Percentiles rank a stretch among this genome's conserved stretches.
Evolutionary conservation across 2,329 filamentous ascomycete genomes (phyloP).

Genomic region (Pseudocercospora cruenta): DNA sequence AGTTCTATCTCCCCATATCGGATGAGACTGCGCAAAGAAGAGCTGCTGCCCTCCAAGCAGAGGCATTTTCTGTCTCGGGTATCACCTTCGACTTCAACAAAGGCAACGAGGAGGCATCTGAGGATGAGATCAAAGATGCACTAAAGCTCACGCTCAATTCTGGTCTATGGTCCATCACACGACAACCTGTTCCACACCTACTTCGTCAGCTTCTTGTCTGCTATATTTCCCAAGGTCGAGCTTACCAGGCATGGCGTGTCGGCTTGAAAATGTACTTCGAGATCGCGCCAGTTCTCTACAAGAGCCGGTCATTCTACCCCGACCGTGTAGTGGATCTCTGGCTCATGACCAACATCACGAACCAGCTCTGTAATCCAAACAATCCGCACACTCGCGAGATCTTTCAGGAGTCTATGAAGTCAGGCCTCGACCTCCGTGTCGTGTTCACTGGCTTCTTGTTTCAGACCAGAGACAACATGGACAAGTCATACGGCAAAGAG

Average conservation of each 20-base stretch:
- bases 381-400: slow-evolving; percentile 26
- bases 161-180: slow-evolving; percentile 51
- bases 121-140: slow-evolving; percentile 34
- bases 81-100: slow-evolving; percentile 33
- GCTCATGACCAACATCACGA: slow-evolving; percentile 30
- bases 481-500: slow-evolving; percentile 47
- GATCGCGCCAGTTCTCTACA: slow-evolving; percentile 56
- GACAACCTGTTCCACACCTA: slow-evolving; percentile 59
- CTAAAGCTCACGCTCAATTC: slow-evolving; percentile 38
- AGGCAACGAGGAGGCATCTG: slow-evolving; percentile 24
- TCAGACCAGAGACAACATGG: slow-evolving; percentile 46
- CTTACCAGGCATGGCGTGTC: slow-evolving; percentile 55
- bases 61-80: slow-evolving; percentile 32
- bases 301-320: slow-evolving; percentile 51
- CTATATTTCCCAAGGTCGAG: slow-evolving; percentile 49
- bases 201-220: slow-evolving; percentile 58
- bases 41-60: slow-evolving; percentile 33
- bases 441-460: slow-evolving; percentile 49
- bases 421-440: slow-evolving; percentile 46
- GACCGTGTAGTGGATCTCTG: slow-evolving; percentile 57
- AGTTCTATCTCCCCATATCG: slow-evolving; percentile 25
- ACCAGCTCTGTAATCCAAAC: slow-evolving; percentile 28
- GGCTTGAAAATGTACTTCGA: slow-evolving; percentile 55
- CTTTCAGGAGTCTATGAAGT: slow-evolving; percentile 36
- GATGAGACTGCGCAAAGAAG: slow-evolving; percentile 26